These are phyloP conservation scores for Russula emetica DNA, from an alignment of 768 basidiomycete genomes.

Conservation along the genomic window DNA sequence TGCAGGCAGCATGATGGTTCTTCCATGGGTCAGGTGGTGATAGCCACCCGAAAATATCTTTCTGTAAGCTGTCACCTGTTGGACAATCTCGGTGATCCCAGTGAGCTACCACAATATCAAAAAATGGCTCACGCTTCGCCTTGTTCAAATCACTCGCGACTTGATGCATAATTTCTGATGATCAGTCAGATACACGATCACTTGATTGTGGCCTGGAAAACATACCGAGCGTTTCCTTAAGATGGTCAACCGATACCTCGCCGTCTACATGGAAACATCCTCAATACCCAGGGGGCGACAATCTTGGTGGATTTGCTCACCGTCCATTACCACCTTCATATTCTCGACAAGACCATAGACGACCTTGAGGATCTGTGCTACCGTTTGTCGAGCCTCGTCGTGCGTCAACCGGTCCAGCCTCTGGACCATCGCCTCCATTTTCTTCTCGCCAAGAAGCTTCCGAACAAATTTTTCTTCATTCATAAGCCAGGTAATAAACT, in stretches of 20 bases:
- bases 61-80: neutral
- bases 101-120: too few species aligned
- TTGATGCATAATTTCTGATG: neutral
- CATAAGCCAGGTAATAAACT: neutral
- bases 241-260: neutral
- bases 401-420: neutral
- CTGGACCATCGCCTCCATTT: neutral
- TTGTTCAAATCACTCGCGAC: neutral
- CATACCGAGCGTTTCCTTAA: neutral
- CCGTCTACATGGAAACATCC: neutral
- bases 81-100: neutral
- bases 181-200: neutral
- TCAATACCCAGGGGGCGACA: neutral
- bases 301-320: neutral
- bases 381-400: neutral
- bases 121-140: neutral
- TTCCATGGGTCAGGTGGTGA: neutral
- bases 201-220: neutral
- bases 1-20: neutral
- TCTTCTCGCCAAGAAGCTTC: neutral
- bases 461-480: neutral
- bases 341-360: neutral
- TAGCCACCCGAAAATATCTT: neutral
- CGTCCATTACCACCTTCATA: neutral
- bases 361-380: neutral